These are phyloP conservation scores for Chloris gayana DNA, from an alignment of 176 grass and related monocot species.

Conservation along the genomic window DNA sequence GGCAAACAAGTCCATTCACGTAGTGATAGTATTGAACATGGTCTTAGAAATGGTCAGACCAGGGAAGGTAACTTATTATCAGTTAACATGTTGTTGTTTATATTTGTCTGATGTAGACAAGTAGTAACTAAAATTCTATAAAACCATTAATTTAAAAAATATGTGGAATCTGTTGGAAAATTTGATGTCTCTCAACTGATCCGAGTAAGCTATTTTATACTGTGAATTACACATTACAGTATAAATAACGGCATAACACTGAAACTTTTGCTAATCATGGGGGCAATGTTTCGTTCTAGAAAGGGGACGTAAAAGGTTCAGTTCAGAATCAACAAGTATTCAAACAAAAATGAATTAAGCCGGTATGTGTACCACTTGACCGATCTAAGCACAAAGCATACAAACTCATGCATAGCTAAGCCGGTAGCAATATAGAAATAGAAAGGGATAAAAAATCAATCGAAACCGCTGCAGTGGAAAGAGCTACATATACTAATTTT, in stretches of 20 bases:
- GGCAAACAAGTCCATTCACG: conserved; percentile 18
- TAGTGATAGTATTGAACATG: not conserved
- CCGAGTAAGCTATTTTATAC: not conserved
- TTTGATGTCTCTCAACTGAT: not conserved
- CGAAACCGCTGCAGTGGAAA: not conserved
- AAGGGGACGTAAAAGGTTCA: not conserved
- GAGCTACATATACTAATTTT: not conserved
- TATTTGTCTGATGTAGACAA: not conserved
- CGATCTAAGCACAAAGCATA: not conserved
- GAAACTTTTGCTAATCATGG: not conserved
- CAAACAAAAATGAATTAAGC: not conserved
- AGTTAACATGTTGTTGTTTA: not conserved
- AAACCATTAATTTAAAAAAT: not conserved
- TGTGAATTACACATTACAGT: not conserved
- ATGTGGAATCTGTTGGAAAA: not conserved
- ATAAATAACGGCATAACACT: not conserved
- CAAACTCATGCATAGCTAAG: not conserved
- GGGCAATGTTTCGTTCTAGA: not conserved
- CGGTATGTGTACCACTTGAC: too few species aligned
- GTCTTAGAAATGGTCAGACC: conserved; percentile 21
- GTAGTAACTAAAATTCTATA: not conserved
- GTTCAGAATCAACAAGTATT: not conserved
- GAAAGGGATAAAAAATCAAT: not conserved
- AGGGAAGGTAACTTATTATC: not conserved
- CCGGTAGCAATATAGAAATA: not conserved